Evolutionary conservation across 257 asterid species (phyloP).

Genomic region (Gynochthodes officinalis): DNA sequence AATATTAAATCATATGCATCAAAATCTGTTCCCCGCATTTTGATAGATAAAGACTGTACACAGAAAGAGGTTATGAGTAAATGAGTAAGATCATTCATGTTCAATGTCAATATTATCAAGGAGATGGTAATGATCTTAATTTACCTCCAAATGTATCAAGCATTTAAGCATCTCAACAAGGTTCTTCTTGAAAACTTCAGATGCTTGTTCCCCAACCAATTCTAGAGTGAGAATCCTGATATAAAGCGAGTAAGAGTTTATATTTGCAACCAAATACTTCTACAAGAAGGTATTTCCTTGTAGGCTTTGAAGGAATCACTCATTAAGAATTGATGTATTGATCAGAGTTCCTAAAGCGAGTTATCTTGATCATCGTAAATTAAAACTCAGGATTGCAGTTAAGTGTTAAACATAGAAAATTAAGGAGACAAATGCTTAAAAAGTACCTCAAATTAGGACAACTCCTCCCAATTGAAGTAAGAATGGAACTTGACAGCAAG

Average conservation of each 20-base stretch:
- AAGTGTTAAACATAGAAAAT: background rate
- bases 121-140: slow-evolving; percentile 5
- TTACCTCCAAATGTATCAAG: slow-evolving; percentile 58
- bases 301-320: background rate
- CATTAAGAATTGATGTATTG: background rate
- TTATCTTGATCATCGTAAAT: background rate
- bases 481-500: slow-evolving; percentile 37
- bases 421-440: background rate
- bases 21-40: slow-evolving; percentile 47
- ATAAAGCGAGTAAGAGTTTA: slow-evolving; percentile 13
- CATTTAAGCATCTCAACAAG: slow-evolving; percentile 40
- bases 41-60: slow-evolving; percentile 65
- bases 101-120: background rate
- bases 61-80: slow-evolving; percentile 11
- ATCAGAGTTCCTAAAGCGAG: too few species aligned
- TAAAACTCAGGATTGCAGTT: background rate
- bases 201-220: slow-evolving; percentile 40
- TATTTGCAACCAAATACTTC: background rate
- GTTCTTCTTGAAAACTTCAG: slow-evolving; percentile 34
- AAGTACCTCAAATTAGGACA: slow-evolving; percentile 70
- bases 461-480: slow-evolving; percentile 39
- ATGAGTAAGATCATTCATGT: slow-evolving; percentile 12
- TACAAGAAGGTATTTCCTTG: slow-evolving; percentile 1
- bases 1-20: slow-evolving; percentile 30
- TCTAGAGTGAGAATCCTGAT: slow-evolving; percentile 69